These are phyloP conservation scores for Neopestalotiopsis rosae DNA, from an alignment of 2,329 filamentous ascomycete species.

Conservation along the genomic window DNA sequence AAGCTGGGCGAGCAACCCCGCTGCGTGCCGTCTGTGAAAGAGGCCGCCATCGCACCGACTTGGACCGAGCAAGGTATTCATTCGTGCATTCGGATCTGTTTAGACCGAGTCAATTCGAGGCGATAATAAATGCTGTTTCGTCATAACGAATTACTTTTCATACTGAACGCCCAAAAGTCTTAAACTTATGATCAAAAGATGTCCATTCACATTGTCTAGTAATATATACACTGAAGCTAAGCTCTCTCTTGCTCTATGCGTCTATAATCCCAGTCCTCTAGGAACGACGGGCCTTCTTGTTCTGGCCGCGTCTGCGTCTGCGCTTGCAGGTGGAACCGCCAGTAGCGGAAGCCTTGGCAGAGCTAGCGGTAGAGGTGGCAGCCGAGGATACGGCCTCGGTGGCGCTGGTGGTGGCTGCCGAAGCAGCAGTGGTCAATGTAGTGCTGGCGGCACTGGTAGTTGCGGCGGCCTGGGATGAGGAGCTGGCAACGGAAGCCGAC, in stretches of 20 bases:
- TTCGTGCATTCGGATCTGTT: no score
- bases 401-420: neutral
- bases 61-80: no score
- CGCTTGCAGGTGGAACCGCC: constrained; percentile 7
- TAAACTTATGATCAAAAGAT: neutral
- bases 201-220: constrained; percentile 1
- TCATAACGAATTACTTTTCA: neutral
- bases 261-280: neutral
- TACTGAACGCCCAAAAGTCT: neutral
- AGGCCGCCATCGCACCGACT: no score
- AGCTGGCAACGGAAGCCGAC: constrained; percentile 1
- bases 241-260: neutral
- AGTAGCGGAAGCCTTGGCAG: neutral
- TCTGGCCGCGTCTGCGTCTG: neutral
- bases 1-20: no score
- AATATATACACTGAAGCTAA: constrained; percentile 9
- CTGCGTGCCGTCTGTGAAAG: no score
- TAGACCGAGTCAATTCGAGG: no score
- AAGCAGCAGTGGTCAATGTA: neutral
- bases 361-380: neutral
- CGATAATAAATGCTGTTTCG: no score
- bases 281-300: neutral
- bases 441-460: neutral
- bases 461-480: neutral
- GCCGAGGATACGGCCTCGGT: neutral